Evolutionary conservation across 306 rosid genomes (phyloP), one percentile per base, ranked within the genome.

Genomic region (Astragalus glycyphyllos): DNA sequence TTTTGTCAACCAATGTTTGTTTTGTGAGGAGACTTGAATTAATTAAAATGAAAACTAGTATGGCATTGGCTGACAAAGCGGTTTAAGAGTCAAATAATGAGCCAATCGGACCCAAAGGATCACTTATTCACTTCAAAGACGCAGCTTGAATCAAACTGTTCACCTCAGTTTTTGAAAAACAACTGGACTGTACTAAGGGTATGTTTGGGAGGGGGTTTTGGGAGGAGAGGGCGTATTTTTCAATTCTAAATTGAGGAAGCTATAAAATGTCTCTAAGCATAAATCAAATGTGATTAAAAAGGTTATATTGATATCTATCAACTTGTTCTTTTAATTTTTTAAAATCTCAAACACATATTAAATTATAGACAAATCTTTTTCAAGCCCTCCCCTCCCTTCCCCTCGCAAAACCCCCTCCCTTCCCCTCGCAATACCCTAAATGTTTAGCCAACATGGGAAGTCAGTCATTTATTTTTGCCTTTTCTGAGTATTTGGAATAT

Each of bases 101-200:
- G 61, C 37, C 50, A 72, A 32, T 59, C 37, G 68, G 65, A 56
- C 60, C 53, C 64, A 68, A 66, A 68, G 44, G 53, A 45, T 79
- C 48, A 37, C 45, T 38, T 40, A 32, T 10, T 12, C 56, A 16
- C 29, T 42, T 13, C 11, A 8, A 53, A 60, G 69, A 16, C 57
- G 51, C 48, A 4, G 31, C 31, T 26, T 26, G 31, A 26, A 26
- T 26, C 31, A 26, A 26, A 5, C 70, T 26, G 44, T 7, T 23
- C 34, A 45, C n/a, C 49, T 67, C 46, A 23, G 31, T 50, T 11
- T 55, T 57, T 6, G 9, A 65, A 65, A 35, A 56, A 41, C 8
- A 16, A 38, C 48, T 40, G 38, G 11, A 65, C 50, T 8, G 68
- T 37, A 58, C 61, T 69, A n/a, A n/a, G n/a, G n/a, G n/a, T n/a